These are phyloP conservation scores for Syzygium jambos DNA, from an alignment of 345 rosid species.

Conservation along the genomic window DNA sequence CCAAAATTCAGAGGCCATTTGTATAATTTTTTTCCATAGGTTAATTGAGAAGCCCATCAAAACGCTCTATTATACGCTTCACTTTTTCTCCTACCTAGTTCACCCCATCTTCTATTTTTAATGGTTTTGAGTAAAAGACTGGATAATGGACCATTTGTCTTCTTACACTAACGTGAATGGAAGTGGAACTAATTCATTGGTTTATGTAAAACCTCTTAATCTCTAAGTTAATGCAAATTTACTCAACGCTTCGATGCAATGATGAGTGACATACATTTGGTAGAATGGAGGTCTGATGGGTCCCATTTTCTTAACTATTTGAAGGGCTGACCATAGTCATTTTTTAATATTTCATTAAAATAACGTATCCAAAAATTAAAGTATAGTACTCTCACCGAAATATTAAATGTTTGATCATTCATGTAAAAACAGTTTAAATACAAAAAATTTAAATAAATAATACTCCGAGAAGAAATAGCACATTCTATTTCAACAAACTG, in stretches of 20 bases:
- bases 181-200: neutral
- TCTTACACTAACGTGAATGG: neutral
- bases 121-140: neutral
- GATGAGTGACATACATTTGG: neutral
- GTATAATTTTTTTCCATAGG: too few relatives aligned
- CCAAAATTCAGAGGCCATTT: too few relatives aligned
- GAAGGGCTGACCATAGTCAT: neutral
- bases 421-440: neutral
- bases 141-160: neutral
- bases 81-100: neutral
- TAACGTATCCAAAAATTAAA: neutral
- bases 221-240: neutral
- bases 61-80: neutral
- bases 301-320: neutral
- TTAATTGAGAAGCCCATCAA: neutral
- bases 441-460: neutral
- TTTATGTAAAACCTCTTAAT: neutral
- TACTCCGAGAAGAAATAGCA: neutral
- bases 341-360: neutral
- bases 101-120: neutral
- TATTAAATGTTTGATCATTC: neutral
- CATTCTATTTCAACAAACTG: neutral
- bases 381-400: neutral
- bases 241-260: neutral
- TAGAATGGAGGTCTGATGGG: neutral